phyloP scores from a whole-genome alignment of 768 basidiomycete genomes.

The Podaxis carcinomalis region DNA sequence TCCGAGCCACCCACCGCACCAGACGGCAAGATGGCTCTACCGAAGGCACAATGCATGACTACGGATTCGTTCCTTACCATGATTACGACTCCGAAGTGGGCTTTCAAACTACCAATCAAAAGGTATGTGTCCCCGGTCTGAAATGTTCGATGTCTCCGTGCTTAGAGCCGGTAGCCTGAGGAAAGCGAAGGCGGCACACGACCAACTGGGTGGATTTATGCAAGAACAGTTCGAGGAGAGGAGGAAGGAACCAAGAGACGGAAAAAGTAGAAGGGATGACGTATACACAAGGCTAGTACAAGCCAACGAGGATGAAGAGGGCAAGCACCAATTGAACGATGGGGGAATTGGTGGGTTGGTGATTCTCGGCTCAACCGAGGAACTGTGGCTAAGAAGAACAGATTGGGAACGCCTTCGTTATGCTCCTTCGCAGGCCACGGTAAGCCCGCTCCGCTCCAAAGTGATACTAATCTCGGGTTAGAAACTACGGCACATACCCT shows the following conservation, averaged over 20 bases:
- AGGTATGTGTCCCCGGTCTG: constrained; percentile 20
- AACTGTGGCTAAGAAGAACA: constrained; percentile 13
- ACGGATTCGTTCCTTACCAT: constrained; percentile 23
- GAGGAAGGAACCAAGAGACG: constrained; percentile 22
- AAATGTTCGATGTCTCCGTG: neutral
- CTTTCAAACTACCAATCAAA: constrained; percentile 29
- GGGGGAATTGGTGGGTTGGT: constrained; percentile 32
- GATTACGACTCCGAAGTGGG: constrained; percentile 32
- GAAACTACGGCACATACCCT: constrained; percentile 50
- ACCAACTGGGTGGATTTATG: constrained; percentile 34
- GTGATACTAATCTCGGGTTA: constrained; percentile 13
- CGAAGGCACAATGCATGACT: constrained; percentile 32
- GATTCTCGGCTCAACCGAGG: neutral
- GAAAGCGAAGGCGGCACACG: constrained; percentile 23
- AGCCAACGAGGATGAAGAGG: constrained; percentile 40
- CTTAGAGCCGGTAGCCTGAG: constrained; percentile 20
- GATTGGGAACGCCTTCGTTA: constrained; percentile 50
- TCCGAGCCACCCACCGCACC: constrained; percentile 28
- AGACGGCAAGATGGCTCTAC: constrained; percentile 34
- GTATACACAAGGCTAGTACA: constrained; percentile 40
- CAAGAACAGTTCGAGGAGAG: constrained; percentile 29
- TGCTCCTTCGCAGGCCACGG: constrained; percentile 59
- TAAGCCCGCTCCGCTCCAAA: constrained; percentile 14
- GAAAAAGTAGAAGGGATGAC: constrained; percentile 19
- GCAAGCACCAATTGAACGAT: constrained; percentile 35